These are phyloP conservation scores for Aspergillus sergii DNA, from an alignment of 2,329 filamentous ascomycete species.

Conservation along the genomic window DNA sequence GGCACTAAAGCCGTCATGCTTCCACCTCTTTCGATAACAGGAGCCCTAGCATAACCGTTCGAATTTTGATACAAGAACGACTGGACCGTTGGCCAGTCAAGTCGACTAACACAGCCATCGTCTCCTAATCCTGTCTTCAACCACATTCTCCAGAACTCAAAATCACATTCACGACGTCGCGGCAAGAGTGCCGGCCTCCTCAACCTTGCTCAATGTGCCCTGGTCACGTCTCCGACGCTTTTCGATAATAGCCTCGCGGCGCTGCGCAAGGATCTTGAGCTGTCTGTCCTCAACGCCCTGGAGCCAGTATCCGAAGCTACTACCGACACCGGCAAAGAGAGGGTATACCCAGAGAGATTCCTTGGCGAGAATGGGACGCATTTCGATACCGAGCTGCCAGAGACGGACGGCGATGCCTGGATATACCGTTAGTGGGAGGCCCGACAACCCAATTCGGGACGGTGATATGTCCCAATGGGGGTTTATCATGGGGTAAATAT, in stretches of 20 bases:
- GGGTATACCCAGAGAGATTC: conserved; percentile 90
- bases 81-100: background rate
- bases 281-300: conserved; percentile 86
- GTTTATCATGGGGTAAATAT: background rate
- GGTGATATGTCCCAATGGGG: background rate
- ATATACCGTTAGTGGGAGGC: background rate
- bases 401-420: conserved; percentile 86
- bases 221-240: conserved; percentile 82
- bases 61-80: conserved; percentile 34
- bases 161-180: conserved; percentile 35
- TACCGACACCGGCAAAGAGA: conserved; percentile 80
- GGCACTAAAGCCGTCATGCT: background rate
- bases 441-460: background rate
- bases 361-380: conserved; percentile 89
- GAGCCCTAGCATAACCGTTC: conserved; percentile 5
- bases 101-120: background rate
- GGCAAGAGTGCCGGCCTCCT: conserved; percentile 39
- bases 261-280: conserved; percentile 72
- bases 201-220: conserved; percentile 41
- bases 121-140: background rate
- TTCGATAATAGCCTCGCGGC: conserved; percentile 79
- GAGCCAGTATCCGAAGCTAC: conserved; percentile 96
- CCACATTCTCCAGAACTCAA: background rate
- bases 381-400: conserved; percentile 98
- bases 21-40: background rate